These are phyloP conservation scores for Taphrina deformans DNA, from an alignment of 1,139 yeast species.

Conservation along the genomic window DNA sequence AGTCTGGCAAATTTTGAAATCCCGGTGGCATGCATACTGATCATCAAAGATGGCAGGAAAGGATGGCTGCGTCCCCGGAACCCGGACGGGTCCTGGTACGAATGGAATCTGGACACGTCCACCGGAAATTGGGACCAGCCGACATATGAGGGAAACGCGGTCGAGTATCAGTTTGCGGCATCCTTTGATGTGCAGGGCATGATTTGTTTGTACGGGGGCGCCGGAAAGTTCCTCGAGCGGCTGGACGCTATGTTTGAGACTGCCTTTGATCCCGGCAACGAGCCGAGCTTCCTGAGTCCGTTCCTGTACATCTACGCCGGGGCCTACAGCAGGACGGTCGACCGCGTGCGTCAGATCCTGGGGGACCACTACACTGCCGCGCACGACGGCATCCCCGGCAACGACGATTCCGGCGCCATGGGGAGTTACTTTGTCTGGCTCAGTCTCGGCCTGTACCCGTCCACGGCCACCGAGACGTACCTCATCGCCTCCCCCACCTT, in stretches of 20 bases:
- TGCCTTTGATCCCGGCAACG: constrained; percentile 31
- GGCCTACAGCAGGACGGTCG: constrained; percentile 21
- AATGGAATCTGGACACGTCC: constrained; percentile 24
- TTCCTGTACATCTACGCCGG: constrained; percentile 30
- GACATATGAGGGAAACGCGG: constrained; percentile 25
- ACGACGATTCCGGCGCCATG: constrained; percentile 31
- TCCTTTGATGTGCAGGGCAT: constrained; percentile 26
- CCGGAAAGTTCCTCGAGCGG: constrained; percentile 1
- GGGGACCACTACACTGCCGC: constrained; percentile 10
- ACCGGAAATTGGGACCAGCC: constrained; percentile 30
- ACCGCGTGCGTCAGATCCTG: constrained; percentile 15
- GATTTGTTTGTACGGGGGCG: constrained; percentile 27
- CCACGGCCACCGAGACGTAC: constrained; percentile 22
- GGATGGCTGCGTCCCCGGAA: constrained; percentile 29
- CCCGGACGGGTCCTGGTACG: constrained; percentile 22
- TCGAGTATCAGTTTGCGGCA: constrained; percentile 30
- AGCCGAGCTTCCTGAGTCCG: constrained; percentile 30
- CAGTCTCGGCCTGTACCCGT: constrained; percentile 26
- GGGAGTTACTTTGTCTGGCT: constrained; percentile 30
- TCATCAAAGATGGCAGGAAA: constrained; percentile 3
- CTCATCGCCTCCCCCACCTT: constrained; percentile 25
- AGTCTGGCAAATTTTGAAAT: too few relatives aligned
- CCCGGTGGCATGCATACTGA: background rate
- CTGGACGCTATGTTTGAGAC: constrained; percentile 26
- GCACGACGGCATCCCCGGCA: constrained; percentile 29